A percentile compares a stretch with the other conserved stretches of the same genome.
Evolutionary conservation across 495 filamentous ascomycete genomes (phyloP).

Genomic region (Jackrogersella minutella): DNA sequence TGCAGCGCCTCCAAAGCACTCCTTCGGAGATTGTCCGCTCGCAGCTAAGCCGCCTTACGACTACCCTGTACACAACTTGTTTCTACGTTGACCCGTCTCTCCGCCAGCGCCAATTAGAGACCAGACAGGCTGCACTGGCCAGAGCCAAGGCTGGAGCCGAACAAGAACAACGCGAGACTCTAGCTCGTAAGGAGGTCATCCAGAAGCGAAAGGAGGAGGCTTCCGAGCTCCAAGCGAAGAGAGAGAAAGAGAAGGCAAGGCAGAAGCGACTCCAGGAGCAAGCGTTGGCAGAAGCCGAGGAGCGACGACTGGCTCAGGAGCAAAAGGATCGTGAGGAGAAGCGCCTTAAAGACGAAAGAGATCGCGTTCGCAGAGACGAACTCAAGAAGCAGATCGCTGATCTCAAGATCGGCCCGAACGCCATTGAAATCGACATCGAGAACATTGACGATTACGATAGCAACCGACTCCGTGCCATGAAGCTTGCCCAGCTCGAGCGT

Average conservation of each 20-base stretch:
- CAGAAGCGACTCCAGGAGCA: conserved; percentile 83
- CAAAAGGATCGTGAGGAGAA: conserved; percentile 89
- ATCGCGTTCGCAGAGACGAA: conserved; percentile 90
- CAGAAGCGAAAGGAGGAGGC: conserved; percentile 96
- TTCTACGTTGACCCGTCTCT: conserved; percentile 93
- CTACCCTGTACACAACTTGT: conserved; percentile 89
- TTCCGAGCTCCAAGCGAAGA: conserved; percentile 79
- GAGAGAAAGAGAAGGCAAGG: conserved; percentile 91
- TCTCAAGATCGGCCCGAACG: conserved; percentile 80
- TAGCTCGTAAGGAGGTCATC: conserved; percentile 88
- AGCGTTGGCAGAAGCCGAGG: conserved; percentile 86
- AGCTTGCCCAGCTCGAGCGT: conserved; percentile 92
- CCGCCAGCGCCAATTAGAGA: conserved; percentile 77
- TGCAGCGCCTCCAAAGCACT: conserved; percentile 95
- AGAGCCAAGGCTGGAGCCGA: conserved; percentile 87
- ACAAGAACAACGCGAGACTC: conserved; percentile 87
- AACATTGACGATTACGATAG: conserved; percentile 82
- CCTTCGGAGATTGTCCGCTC: conserved; percentile 97
- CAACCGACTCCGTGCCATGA: conserved; percentile 88
- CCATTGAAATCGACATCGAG: conserved; percentile 81
- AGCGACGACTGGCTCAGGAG: conserved; percentile 85
- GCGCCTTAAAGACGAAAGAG: conserved; percentile 87
- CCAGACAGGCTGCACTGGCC: conserved; percentile 79
- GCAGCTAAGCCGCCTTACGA: conserved; percentile 89
- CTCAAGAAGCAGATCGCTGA: conserved; percentile 95